Percentiles rank a stretch among this genome's conserved stretches.
Evolutionary conservation across 148 eudicot genomes (phyloP).

Genomic region (Rhododendron ferrugineum): DNA sequence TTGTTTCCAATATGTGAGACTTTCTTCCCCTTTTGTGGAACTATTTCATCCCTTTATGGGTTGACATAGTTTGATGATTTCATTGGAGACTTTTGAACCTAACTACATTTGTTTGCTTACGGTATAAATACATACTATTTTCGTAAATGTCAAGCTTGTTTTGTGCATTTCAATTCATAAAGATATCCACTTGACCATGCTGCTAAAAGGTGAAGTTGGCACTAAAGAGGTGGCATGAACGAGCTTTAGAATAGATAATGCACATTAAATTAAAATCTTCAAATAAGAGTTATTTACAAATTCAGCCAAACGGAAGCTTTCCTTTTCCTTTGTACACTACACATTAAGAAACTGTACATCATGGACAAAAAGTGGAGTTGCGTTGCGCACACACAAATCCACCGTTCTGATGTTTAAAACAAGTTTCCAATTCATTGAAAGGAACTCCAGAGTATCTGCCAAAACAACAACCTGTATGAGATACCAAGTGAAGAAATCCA

Average conservation of each 20-base stretch:
- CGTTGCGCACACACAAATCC: too few relatives aligned
- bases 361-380: not conserved
- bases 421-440: not conserved
- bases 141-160: not conserved
- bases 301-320: not conserved
- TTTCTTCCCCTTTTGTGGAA: too few relatives aligned
- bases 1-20: too few relatives aligned
- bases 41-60: too few relatives aligned
- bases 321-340: not conserved
- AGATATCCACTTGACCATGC: not conserved
- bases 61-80: too few relatives aligned
- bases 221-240: not conserved
- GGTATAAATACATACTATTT: too few relatives aligned
- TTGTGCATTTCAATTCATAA: not conserved
- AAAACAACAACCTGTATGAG: not conserved
- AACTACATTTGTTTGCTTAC: too few relatives aligned
- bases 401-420: not conserved
- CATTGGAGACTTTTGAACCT: too few relatives aligned
- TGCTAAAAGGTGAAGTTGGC: not conserved
- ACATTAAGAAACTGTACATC: slow-evolving; percentile 1
- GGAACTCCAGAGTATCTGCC: slow-evolving; percentile 7
- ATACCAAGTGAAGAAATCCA: not conserved
- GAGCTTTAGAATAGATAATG: not conserved
- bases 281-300: not conserved
- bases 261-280: not conserved